Percentiles rank a stretch among this genome's conserved stretches.
Conservation (phyloP, 1,284 basidiomycete genomes). For the Boletus semigastroideus region DNA sequence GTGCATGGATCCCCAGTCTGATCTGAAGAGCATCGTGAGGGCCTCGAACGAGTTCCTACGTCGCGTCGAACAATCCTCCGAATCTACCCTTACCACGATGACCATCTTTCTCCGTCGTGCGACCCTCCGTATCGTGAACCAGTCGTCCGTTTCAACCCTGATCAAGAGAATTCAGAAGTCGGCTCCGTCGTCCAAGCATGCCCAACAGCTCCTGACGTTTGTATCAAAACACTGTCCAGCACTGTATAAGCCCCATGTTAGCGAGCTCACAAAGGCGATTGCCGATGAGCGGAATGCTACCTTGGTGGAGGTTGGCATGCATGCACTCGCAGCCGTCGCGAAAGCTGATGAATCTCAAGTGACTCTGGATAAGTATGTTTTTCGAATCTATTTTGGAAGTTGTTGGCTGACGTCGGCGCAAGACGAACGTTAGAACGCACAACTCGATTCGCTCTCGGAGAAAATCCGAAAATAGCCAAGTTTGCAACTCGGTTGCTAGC, state of each 20-base stretch:
- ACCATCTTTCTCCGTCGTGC: constrained; percentile 70
- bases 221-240: constrained; percentile 80
- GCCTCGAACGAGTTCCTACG: constrained; percentile 77
- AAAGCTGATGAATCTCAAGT: constrained; percentile 57
- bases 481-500: constrained; percentile 83
- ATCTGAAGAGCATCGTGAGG: constrained; percentile 81
- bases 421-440: constrained; percentile 69
- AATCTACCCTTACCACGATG: constrained; percentile 70
- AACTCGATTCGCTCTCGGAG: constrained; percentile 57
- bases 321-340: constrained; percentile 71
- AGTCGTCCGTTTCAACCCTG: constrained; percentile 82
- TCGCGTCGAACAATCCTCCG: constrained; percentile 69
- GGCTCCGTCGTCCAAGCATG: constrained; percentile 43
- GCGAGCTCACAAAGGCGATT: constrained; percentile 71
- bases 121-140: constrained; percentile 77
- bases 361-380: constrained; percentile 65
- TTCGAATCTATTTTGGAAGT: background rate
- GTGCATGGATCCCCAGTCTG: constrained; percentile 80
- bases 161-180: constrained; percentile 63
- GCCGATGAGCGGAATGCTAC: constrained; percentile 60
- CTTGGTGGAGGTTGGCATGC: constrained; percentile 70
- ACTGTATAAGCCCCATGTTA: constrained; percentile 73
- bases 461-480: constrained; percentile 76
- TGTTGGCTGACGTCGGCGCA: constrained; percentile 10
- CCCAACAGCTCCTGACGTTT: constrained; percentile 52